These are phyloP conservation scores for Hanseniaspora guilliermondii DNA, from an alignment of 805 yeast genomes.

Conservation along the genomic window DNA sequence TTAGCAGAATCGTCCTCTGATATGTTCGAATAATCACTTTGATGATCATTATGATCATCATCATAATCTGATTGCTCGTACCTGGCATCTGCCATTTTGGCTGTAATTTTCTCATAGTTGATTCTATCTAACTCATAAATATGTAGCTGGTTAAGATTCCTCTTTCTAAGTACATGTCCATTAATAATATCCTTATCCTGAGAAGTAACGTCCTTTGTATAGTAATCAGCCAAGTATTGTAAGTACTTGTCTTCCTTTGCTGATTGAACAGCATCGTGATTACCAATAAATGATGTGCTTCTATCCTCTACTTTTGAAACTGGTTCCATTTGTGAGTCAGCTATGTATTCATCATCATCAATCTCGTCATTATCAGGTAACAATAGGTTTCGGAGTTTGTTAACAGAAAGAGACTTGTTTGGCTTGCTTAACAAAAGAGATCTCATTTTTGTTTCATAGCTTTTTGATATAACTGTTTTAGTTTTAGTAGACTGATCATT, in stretches of 20 bases:
- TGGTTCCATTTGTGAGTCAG: neutral
- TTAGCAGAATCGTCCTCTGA: neutral
- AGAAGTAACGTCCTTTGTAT: neutral
- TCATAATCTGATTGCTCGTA: neutral
- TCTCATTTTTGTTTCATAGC: neutral
- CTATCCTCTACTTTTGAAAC: no score
- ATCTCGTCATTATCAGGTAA: neutral
- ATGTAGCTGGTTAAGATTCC: slow-evolving; percentile 7
- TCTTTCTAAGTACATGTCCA: slow-evolving; percentile 8
- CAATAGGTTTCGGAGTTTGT: neutral
- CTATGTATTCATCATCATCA: neutral
- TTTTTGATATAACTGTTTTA: neutral
- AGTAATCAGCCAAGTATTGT: neutral
- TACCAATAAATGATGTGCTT: neutral
- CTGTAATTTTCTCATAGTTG: slow-evolving; percentile 12
- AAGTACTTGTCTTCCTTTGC: neutral
- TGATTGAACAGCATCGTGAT: neutral
- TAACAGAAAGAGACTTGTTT: neutral
- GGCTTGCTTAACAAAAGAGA: neutral
- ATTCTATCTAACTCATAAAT: slow-evolving; percentile 8
- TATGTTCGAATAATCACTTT: neutral
- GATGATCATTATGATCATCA: neutral
- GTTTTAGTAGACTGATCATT: neutral
- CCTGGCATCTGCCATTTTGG: slow-evolving; percentile 1
- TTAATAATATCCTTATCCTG: neutral